Percentiles rank a stretch among this genome's conserved stretches.
phyloP scores from a whole-genome alignment of 768 basidiomycete genomes.

The Sutorius australiensis region DNA sequence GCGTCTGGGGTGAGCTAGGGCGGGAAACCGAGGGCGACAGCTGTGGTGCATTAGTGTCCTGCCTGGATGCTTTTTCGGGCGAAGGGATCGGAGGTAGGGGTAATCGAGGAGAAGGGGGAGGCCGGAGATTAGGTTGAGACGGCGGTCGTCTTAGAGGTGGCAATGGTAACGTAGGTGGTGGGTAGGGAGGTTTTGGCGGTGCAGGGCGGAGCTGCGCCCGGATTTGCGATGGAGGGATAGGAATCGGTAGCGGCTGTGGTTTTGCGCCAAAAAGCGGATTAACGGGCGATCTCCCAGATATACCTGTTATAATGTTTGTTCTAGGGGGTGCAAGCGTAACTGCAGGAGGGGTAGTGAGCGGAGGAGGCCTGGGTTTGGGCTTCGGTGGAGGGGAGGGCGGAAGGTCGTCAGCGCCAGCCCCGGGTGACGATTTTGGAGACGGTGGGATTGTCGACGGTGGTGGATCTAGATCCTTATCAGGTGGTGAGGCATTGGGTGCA shows the following conservation, averaged over 20 bases:
- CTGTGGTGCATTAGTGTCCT: not conserved
- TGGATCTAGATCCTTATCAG: constrained; percentile 10
- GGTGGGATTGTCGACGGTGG: constrained; percentile 1
- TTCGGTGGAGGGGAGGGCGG: constrained; percentile 25
- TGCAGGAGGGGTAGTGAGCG: constrained; percentile 6
- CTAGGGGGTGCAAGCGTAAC: constrained; percentile 15
- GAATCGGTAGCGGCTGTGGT: constrained; percentile 25
- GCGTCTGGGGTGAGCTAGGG: constrained; percentile 19
- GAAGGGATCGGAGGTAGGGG: constrained; percentile 11
- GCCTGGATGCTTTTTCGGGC: not conserved
- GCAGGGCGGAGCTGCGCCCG: constrained; percentile 28
- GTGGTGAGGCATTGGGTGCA: constrained; percentile 7
- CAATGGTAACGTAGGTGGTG: constrained; percentile 21
- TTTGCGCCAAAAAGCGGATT: constrained; percentile 21
- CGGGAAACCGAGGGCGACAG: constrained; percentile 8
- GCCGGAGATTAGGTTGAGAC: constrained; percentile 15
- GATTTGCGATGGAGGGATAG: constrained; percentile 27
- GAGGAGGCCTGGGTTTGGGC: constrained; percentile 15
- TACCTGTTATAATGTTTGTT: constrained; percentile 17
- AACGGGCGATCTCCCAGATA: constrained; percentile 24
- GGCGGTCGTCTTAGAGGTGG: constrained; percentile 19
- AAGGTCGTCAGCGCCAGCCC: constrained; percentile 12
- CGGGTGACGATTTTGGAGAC: constrained; percentile 3
- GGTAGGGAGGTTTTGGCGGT: constrained; percentile 20
- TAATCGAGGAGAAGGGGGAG: not conserved